These are phyloP conservation scores for Basipetospora sp. DNA, from an alignment of 2,329 filamentous ascomycete genomes.

Conservation along the genomic window DNA sequence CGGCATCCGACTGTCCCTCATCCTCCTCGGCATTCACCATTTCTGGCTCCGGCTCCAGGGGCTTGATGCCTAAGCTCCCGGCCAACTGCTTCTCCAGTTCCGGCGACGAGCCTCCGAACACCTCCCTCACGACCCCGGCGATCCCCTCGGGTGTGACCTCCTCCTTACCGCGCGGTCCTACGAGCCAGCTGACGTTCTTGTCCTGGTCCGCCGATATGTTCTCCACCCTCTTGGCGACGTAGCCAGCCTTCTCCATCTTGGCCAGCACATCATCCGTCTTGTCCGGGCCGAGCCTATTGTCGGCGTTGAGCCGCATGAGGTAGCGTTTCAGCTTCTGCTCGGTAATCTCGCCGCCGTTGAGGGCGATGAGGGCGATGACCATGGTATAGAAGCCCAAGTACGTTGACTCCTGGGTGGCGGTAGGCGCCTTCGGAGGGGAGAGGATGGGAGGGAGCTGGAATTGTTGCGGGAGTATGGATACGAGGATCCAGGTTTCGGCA, in stretches of 20 bases:
- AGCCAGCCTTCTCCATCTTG: conserved; percentile 66
- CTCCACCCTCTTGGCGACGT: conserved; percentile 63
- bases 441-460: conserved; percentile 57
- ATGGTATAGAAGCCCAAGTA: conserved; percentile 73
- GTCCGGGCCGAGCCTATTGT: conserved; percentile 57
- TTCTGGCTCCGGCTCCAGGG: background rate
- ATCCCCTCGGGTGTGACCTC: conserved; percentile 72
- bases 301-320: conserved; percentile 59
- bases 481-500: conserved; percentile 63
- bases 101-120: conserved; percentile 39
- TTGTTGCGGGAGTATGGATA: conserved; percentile 51
- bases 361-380: conserved; percentile 59
- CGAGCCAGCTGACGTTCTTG: conserved; percentile 63
- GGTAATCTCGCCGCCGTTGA: conserved; percentile 58
- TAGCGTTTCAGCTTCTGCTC: conserved; percentile 69
- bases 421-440: conserved; percentile 51
- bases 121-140: conserved; percentile 49
- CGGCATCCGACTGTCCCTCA: too few species aligned
- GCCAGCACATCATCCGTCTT: conserved; percentile 63
- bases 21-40: conserved; percentile 4
- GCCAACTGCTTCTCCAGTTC: conserved; percentile 46
- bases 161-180: conserved; percentile 72
- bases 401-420: conserved; percentile 53
- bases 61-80: conserved; percentile 43
- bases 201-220: conserved; percentile 48